A percentile compares a stretch with the other conserved stretches of the same genome.
These are phyloP conservation scores for Hanseniaspora pseudoguilliermondii DNA, from an alignment of 805 yeast species.

Conservation along the genomic window DNA sequence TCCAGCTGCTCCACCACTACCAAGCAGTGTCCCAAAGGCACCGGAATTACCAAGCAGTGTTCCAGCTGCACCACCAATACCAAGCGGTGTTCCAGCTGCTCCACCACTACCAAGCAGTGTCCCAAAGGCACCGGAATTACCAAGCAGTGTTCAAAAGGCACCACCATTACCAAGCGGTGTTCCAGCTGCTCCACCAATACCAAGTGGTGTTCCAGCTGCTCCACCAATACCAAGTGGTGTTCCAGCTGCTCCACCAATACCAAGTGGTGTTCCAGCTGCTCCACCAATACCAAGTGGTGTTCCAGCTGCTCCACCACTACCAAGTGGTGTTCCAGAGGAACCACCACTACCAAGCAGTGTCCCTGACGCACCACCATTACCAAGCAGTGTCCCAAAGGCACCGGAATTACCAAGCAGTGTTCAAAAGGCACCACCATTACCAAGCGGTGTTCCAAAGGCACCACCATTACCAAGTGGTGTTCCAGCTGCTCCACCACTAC, in stretches of 20 bases:
- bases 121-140: conserved; percentile 15
- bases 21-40: conserved; percentile 6
- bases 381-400: neutral
- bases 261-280: too few species aligned
- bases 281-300: too few species aligned
- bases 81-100: conserved; percentile 18
- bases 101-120: conserved; percentile 18
- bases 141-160: conserved; percentile 17
- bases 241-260: too few species aligned
- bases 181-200: conserved; percentile 20
- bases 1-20: conserved; percentile 17
- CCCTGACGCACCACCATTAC: too few species aligned
- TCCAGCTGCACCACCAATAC: conserved; percentile 17
- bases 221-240: too few species aligned
- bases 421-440: conserved; percentile 5
- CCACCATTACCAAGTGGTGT: too few species aligned
- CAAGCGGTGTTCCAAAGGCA: conserved; percentile 2
- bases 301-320: too few species aligned
- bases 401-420: neutral
- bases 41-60: conserved; percentile 2
- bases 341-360: too few species aligned
- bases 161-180: conserved; percentile 17
- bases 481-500: too few species aligned
- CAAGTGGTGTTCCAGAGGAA: too few species aligned
- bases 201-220: conserved; percentile 12